Evolutionary conservation across 345 rosid species (phyloP), one percentile per base, ranked within the genome.

Genomic region (Bretschneidera sinensis): DNA sequence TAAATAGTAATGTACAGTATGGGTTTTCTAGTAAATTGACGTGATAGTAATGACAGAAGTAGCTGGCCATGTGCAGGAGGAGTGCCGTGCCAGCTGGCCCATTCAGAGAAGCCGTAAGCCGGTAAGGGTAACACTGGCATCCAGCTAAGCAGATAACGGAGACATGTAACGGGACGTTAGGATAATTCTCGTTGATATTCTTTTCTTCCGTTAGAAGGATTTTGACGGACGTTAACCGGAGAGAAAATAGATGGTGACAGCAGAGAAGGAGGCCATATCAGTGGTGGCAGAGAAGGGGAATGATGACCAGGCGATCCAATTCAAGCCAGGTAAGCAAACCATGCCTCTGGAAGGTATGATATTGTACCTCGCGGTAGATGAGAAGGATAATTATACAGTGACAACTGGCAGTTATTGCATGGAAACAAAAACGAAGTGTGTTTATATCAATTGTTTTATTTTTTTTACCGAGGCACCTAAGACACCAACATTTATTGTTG

Each of bases 41-140:
- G 22, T 1, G 35, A 6, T 3, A 1, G 21, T 17, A 45, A 2
- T n/a, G 73, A 60, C 73, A 73, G 65, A 28, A 15, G 63, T 48
- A 53, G 73, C 78, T 77, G 78, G 73, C 78, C 78, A 73, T 71
- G 78, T 77, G 78, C 62, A 22, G 35, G 19, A 2, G 45, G 58
- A 54, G 54, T 19, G 25, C 62, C 21, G 22, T 74, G 74, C 78
- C 81, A 74, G 74, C 76, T 74, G 78, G 76, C 63, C 65, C 73
- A 60, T 56, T 60, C 50, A 31, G 69, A 23, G 61, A 13, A n/a
- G 33, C 14, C n/a, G 19, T 9, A 7, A 15, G 43, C 15, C 14
- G 21, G 19, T 9, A 7, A 15, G 43, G 15, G 58, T 34, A 43
- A 62, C 61, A 64, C 59, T 67, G 76, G 67, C 78, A 15, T 67